Conservation (phyloP, 202 grass and related monocot species). For the Panicum hallii region DNA sequence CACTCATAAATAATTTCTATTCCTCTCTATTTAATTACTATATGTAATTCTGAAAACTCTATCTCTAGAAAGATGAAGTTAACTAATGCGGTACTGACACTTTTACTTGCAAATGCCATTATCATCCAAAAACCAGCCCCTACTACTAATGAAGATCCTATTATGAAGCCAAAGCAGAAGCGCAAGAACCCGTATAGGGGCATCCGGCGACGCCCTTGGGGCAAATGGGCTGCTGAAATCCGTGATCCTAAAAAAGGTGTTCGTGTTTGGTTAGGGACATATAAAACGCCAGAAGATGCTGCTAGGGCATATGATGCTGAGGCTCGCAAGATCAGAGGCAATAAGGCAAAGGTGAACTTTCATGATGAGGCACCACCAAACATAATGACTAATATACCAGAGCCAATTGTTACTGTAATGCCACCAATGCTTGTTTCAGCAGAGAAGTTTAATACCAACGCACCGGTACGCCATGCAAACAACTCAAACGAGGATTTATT, state of each 20-base stretch:
- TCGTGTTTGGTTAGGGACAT: constrained; percentile 59
- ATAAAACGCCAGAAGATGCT: constrained; percentile 55
- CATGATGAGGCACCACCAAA: background rate
- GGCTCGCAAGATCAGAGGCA: constrained; percentile 52
- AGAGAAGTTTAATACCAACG: background rate
- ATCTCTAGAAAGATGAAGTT: background rate
- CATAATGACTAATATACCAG: background rate
- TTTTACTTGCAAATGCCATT: background rate
- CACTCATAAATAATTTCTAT: background rate
- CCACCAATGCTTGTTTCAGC: background rate
- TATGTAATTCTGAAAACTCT: background rate
- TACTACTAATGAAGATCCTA: background rate
- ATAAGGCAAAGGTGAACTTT: constrained; percentile 66
- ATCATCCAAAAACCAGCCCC: background rate
- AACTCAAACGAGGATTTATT: constrained; percentile 33
- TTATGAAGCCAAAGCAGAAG: background rate
- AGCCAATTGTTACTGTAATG: background rate
- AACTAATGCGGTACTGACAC: background rate
- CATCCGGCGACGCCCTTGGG: constrained; percentile 55
- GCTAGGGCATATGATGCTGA: constrained; percentile 59
- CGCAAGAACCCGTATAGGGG: constrained; percentile 55
- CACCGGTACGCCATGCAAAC: background rate
- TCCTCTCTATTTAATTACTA: background rate
- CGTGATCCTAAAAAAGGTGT: constrained; percentile 57
- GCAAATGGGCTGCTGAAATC: constrained; percentile 65